A percentile compares a stretch with the other conserved stretches of the same genome.
Conservation (phyloP, 768 basidiomycete genomes). For the Postia placenta region DNA sequence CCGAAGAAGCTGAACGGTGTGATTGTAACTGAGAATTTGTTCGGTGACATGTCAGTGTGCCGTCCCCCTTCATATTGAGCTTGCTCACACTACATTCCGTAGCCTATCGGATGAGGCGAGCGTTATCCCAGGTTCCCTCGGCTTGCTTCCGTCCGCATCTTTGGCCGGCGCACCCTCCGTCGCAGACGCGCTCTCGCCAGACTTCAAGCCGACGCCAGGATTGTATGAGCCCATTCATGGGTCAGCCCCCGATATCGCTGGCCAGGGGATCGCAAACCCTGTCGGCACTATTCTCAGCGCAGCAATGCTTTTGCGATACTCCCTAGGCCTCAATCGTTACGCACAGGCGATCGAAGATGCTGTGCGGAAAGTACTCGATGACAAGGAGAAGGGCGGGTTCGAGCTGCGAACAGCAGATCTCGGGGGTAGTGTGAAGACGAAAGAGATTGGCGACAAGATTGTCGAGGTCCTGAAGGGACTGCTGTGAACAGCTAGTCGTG, state of each 20-base stretch:
- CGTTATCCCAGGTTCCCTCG: slow-evolving; percentile 96
- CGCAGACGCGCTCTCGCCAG: slow-evolving; percentile 34
- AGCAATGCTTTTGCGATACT: slow-evolving; percentile 94
- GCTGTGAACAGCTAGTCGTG: slow-evolving; percentile 29
- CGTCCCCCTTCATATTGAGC: neutral
- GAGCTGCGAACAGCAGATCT: slow-evolving; percentile 85
- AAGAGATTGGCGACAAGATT: slow-evolving; percentile 79
- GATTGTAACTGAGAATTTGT: slow-evolving; percentile 91
- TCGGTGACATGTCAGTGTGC: slow-evolving; percentile 86
- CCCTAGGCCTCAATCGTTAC: slow-evolving; percentile 80
- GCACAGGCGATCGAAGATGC: slow-evolving; percentile 85
- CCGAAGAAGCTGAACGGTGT: slow-evolving; percentile 94
- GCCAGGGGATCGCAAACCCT: slow-evolving; percentile 87
- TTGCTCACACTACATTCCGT: slow-evolving; percentile 2
- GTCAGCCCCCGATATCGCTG: slow-evolving; percentile 95
- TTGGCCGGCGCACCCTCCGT: slow-evolving; percentile 80
- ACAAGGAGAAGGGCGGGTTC: slow-evolving; percentile 56
- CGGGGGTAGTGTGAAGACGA: slow-evolving; percentile 70
- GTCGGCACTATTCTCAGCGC: slow-evolving; percentile 95
- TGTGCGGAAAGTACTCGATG: slow-evolving; percentile 86
- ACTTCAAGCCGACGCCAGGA: slow-evolving; percentile 76
- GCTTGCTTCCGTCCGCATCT: slow-evolving; percentile 93
- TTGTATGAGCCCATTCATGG: slow-evolving; percentile 98
- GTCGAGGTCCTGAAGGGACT: slow-evolving; percentile 62
- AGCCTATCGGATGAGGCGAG: slow-evolving; percentile 96